Conservation (phyloP, 2,329 filamentous ascomycete genomes). For the Colletotrichum sp. region DNA sequence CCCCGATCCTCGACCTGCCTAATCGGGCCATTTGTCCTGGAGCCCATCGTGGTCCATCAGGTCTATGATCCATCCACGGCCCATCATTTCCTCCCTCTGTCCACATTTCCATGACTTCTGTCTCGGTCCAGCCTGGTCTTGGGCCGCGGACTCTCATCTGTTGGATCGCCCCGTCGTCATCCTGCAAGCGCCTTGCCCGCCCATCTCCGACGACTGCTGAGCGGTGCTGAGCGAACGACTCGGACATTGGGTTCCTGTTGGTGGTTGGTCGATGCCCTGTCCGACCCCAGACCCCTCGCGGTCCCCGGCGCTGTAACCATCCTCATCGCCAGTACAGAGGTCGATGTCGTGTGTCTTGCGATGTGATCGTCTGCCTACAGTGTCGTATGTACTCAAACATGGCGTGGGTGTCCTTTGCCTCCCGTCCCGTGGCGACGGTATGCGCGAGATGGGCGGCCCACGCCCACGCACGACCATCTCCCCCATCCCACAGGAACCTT, state of each 20-base stretch:
- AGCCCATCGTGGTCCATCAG: slow-evolving; percentile 8
- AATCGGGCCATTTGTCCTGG: slow-evolving; percentile 19
- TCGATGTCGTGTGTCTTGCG: not conserved
- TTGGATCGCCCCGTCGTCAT: not conserved
- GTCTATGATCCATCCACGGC: slow-evolving; percentile 1
- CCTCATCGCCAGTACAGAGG: not conserved
- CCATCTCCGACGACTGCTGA: not conserved
- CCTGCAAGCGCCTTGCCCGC: not conserved
- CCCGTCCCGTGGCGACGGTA: slow-evolving; percentile 15
- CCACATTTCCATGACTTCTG: not conserved
- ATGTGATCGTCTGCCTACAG: not conserved
- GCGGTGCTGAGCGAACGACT: not conserved
- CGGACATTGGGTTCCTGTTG: not conserved
- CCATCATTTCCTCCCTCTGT: slow-evolving; percentile 10
- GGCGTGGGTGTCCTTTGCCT: not conserved
- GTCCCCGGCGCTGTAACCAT: not conserved
- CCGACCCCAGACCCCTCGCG: not conserved
- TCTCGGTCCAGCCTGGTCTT: slow-evolving; percentile 9
- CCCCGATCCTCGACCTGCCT: slow-evolving; percentile 18
- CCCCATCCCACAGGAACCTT: not conserved
- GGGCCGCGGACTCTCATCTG: not conserved
- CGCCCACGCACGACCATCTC: not conserved
- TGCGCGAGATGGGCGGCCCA: not conserved
- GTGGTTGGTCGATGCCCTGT: not conserved
- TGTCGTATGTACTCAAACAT: not conserved